Evolutionary conservation across 108 stramenopile species (phyloP), one percentile per base, ranked within the genome.

Genomic region (Cylindrotheca closterium): DNA sequence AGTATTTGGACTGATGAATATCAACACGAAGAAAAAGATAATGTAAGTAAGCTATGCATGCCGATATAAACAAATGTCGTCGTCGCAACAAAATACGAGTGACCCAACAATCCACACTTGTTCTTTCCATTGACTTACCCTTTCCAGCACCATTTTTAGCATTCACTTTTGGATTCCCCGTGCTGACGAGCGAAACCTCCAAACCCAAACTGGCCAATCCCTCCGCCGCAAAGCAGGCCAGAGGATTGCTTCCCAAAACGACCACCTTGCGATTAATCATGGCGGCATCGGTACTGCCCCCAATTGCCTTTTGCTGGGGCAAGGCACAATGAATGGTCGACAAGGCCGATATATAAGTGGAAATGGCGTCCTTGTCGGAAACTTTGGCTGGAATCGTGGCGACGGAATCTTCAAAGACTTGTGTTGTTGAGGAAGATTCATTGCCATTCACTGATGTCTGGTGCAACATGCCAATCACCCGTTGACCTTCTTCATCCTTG

Each of bases 221-320:
- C 63, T 85, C 79, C 28, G 88, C 83, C 23, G 82, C 59, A 53
- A 86, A 86, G 34, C 71, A 69, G 3, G 92, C 86, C 71, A 84
- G 73, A 12, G 86, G 85, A 55, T 67, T 79, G 22, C 88, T 84
- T 31, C 92, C 92, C 59, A 89, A 24, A 22, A 93, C 73, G 10
- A 89, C 88, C 1, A 82, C 84, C 66, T 83, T 74, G 23, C 54
- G 53, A 29, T 42, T 31, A 26, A 63, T 31, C 4, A 54, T 47
- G 12, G 26, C 34, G 17, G 33, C 64, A 19, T 68, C 55, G 24
- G 70, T 60, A 18, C 70, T 53, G 17, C 89, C 87, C 58, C 91
- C 91, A 2, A 88, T 75, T 22, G 65, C 55, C n/a, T 74, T 60
- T 27, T 76, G 60, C 52, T 54, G 63, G 1, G 81, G 52, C 48